A percentile compares a stretch with the other conserved stretches of the same genome.
Evolutionary conservation across 805 yeast genomes (phyloP).

Genomic region (Lipomyces lipofer): DNA sequence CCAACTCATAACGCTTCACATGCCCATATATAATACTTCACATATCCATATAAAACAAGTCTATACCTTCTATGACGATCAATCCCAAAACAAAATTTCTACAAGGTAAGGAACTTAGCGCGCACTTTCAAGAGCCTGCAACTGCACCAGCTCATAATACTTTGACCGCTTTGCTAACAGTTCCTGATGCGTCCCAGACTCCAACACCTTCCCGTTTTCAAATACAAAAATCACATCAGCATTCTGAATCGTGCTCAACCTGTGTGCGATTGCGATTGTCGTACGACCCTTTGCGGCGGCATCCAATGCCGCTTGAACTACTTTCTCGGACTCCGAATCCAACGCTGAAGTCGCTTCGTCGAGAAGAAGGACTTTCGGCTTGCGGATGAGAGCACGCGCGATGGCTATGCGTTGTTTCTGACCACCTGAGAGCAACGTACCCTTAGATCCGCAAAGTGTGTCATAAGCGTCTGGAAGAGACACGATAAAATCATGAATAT

Average conservation of each 20-base stretch:
- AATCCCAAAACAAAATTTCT: too few relatives aligned
- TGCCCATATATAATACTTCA: too few relatives aligned
- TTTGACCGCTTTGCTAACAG: slow-evolving; percentile 43
- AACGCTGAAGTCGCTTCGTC: slow-evolving; percentile 61
- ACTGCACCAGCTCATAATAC: slow-evolving; percentile 44
- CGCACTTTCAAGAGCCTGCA: slow-evolving; percentile 49
- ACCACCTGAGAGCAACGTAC: slow-evolving; percentile 60
- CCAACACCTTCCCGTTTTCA: slow-evolving; percentile 56
- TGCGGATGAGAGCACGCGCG: slow-evolving; percentile 60
- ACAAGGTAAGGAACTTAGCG: too few relatives aligned
- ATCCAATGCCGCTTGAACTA: slow-evolving; percentile 62
- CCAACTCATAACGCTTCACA: too few relatives aligned
- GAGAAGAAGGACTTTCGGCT: slow-evolving; percentile 54
- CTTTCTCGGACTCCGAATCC: slow-evolving; percentile 62
- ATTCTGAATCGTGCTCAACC: slow-evolving; percentile 59
- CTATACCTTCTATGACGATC: too few relatives aligned
- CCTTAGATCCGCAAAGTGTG: slow-evolving; percentile 49
- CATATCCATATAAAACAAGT: too few relatives aligned
- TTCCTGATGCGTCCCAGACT: slow-evolving; percentile 50
- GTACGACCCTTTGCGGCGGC: slow-evolving; percentile 64
- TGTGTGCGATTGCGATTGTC: slow-evolving; percentile 72
- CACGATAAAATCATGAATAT: slow-evolving; percentile 51
- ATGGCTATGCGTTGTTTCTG: slow-evolving; percentile 66
- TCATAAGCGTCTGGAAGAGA: slow-evolving; percentile 58
- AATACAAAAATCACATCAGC: slow-evolving; percentile 56